These are phyloP conservation scores for Botrytis hyacinthi DNA, from an alignment of 2,329 filamentous ascomycete species.

Conservation along the genomic window DNA sequence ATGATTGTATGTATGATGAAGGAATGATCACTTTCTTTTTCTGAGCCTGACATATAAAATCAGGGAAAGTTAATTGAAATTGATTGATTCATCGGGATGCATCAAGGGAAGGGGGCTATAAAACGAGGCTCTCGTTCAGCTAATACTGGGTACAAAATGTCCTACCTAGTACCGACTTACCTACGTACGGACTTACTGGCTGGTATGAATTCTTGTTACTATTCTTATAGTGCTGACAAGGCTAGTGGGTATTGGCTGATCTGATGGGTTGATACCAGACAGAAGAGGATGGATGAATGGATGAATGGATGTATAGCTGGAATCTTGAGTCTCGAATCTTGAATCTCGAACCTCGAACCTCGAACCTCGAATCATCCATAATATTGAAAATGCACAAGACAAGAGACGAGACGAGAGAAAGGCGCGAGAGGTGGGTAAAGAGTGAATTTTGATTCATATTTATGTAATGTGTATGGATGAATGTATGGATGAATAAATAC, in stretches of 20 bases:
- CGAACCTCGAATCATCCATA: not conserved
- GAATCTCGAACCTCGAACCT: not conserved
- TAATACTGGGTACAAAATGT: not conserved
- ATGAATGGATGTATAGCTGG: not conserved
- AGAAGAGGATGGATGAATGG: not conserved
- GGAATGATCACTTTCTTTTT: not conserved
- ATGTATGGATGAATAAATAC: not conserved
- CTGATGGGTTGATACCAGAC: not conserved
- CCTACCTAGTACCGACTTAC: not conserved
- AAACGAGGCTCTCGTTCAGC: not conserved
- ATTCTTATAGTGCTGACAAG: conserved; percentile 13
- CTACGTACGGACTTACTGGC: not conserved
- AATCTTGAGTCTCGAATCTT: too few relatives aligned
- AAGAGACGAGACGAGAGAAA: not conserved
- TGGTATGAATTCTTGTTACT: not conserved
- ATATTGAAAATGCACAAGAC: not conserved
- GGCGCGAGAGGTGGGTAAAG: not conserved
- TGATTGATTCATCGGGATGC: not conserved
- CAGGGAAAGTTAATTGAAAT: not conserved
- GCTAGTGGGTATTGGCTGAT: conserved; percentile 10
- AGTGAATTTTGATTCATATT: not conserved
- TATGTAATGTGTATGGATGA: not conserved
- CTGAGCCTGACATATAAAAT: not conserved
- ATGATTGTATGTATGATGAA: not conserved
- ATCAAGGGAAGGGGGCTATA: not conserved